phyloP scores from a whole-genome alignment of 202 grass and related monocot species.

The Dendrocalamus latiflorus region DNA sequence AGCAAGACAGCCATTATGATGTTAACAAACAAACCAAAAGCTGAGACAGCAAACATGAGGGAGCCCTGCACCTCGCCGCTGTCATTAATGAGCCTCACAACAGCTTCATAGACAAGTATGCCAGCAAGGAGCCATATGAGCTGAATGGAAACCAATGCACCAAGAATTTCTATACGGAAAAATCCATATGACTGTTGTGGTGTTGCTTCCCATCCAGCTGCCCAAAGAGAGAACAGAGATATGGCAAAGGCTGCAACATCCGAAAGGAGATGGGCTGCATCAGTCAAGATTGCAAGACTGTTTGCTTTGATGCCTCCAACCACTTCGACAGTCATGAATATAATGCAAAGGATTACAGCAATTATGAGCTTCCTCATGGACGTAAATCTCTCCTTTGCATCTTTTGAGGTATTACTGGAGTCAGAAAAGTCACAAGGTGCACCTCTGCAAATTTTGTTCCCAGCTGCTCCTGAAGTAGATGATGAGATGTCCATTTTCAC shows the following conservation, averaged over 20 bases:
- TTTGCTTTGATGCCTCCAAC: constrained; percentile 90
- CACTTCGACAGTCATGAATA: constrained; percentile 93
- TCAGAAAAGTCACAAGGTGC: constrained; percentile 68
- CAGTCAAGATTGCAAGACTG: constrained; percentile 93
- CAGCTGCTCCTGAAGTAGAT: constrained; percentile 39
- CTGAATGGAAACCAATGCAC: constrained; percentile 91
- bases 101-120: constrained; percentile 91
- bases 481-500: constrained; percentile 59
- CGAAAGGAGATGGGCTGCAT: constrained; percentile 93
- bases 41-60: constrained; percentile 87
- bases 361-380: constrained; percentile 91
- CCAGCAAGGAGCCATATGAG: constrained; percentile 94
- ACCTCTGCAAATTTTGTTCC: constrained; percentile 65
- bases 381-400: constrained; percentile 57
- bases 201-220: constrained; percentile 92
- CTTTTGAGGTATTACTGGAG: constrained; percentile 42
- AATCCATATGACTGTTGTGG: constrained; percentile 88
- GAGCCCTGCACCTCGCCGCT: constrained; percentile 73
- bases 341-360: constrained; percentile 70
- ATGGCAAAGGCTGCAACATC: constrained; percentile 98
- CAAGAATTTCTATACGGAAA: constrained; percentile 89
- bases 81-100: constrained; percentile 69
- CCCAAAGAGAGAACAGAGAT: constrained; percentile 91
- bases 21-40: constrained; percentile 93
- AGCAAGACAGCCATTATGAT: constrained; percentile 95